Evolutionary conservation across 1,284 basidiomycete species (phyloP), one percentile per base, ranked within the genome.

Genomic region (Cryptococcus jaspeensis): DNA sequence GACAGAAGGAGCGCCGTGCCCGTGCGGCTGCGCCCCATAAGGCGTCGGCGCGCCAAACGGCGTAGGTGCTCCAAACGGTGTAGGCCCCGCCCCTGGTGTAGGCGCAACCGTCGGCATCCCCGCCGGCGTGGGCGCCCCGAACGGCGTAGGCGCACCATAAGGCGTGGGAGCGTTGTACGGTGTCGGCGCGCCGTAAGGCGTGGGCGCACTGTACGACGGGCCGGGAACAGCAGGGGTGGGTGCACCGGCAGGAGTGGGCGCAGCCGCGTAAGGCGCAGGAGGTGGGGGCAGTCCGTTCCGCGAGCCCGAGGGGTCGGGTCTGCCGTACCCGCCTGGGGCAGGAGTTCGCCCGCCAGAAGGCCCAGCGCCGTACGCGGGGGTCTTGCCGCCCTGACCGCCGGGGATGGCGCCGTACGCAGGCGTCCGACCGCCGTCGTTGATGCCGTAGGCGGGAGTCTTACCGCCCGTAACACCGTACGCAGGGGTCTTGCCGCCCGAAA

Each of bases 281-380:
- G 83, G 85, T 84, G 12, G 84, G 80, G 0, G 83, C 82, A 25
- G 42, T 53, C 81, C 80, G 35, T 80, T 82, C 16, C 82, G 84
- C 22, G 83, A 85, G 6, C 81, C 82, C 28, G 83, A 84, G 60
- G 80, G 81, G 80, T 50, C 63, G 40, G 59, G 47, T 38, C 36
- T 41, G 16, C 53, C 53, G 40, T 59, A 55, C 6, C 67, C 58
- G 23, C 62, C 64, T 6, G 73, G 69, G 1, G 72, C 70, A 7
- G 77, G 75, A 11, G 72, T 74, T 22, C 71, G 57, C 1, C 69
- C 72, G 15, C 67, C 67, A 12, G 64, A 55, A 38, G 60, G 60
- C 28, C 60, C 60, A 50, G 58, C 51, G 39, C 53, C 69, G 63
- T 84, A 83, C 8, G 85, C 85, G 5, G 86, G 85, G 22, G 85